Percentiles rank a stretch among this genome's conserved stretches.
phyloP scores from a whole-genome alignment of 2,329 filamentous ascomycete species.

The Cercospora janseana region DNA sequence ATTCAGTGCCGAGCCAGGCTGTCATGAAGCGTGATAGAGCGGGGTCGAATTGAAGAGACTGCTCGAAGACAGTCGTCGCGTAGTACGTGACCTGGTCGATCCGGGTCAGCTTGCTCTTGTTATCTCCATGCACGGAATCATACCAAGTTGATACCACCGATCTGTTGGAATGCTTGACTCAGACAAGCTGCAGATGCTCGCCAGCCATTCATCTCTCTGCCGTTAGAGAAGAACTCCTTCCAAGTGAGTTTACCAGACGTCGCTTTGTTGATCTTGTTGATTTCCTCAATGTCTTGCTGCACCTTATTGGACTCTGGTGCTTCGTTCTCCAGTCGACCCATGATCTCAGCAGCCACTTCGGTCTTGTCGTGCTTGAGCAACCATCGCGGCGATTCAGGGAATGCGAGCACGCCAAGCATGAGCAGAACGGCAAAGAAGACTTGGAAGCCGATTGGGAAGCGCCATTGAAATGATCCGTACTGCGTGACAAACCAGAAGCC shows the following conservation, averaged over 20 bases:
- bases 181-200: slow-evolving; percentile 45
- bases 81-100: no score
- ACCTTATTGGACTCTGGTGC: no score
- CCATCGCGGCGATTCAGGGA: slow-evolving; percentile 50
- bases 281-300: no score
- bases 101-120: no score
- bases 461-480: slow-evolving; percentile 45
- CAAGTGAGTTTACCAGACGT: no score
- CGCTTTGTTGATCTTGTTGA: no score
- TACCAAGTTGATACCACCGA: slow-evolving; percentile 39
- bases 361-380: slow-evolving; percentile 37
- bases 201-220: slow-evolving; percentile 46
- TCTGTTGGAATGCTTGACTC: slow-evolving; percentile 47
- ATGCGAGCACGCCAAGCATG: slow-evolving; percentile 43
- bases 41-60: slow-evolving; percentile 51
- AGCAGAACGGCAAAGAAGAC: slow-evolving; percentile 51
- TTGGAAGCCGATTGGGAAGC: slow-evolving; percentile 56
- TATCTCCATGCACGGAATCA: no score
- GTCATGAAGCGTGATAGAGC: slow-evolving; percentile 52
- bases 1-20: slow-evolving; percentile 55
- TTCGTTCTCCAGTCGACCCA: no score
- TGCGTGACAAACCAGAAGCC: slow-evolving; percentile 43
- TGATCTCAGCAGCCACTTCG: slow-evolving; percentile 36
- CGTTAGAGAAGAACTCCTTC: slow-evolving; percentile 37
- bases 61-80: slow-evolving; percentile 53